Percentiles rank a stretch among this genome's conserved stretches.
Conservation (phyloP, 768 basidiomycete genomes). For the Psilocybe subaeruginosa region DNA sequence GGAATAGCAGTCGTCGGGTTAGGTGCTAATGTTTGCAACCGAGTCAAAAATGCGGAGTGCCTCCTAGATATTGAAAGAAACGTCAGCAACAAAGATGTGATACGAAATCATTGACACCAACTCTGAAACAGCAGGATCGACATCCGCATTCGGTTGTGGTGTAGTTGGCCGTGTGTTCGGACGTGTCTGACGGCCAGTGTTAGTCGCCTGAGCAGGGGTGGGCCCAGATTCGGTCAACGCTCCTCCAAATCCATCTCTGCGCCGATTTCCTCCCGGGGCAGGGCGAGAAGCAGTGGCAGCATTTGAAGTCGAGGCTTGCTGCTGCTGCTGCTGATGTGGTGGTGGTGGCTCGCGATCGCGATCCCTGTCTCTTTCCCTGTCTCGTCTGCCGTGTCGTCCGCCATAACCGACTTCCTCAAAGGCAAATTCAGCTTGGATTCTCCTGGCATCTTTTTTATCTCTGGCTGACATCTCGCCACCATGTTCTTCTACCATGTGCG, state of each 20-base stretch:
- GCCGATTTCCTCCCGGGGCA: conserved; percentile 37
- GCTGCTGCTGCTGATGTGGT: conserved; percentile 31
- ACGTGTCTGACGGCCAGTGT: conserved; percentile 22
- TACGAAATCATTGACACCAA: conserved; percentile 32
- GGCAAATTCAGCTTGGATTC: conserved; percentile 74
- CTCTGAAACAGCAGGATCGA: conserved; percentile 60
- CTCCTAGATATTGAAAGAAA: conserved; percentile 45
- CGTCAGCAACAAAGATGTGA: background rate
- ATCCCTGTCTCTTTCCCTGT: conserved; percentile 30
- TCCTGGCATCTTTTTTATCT: conserved; percentile 68
- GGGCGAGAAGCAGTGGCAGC: conserved; percentile 24
- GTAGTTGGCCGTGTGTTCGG: conserved; percentile 36
- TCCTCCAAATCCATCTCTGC: conserved; percentile 67
- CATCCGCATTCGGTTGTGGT: conserved; percentile 43
- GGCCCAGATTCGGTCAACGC: conserved; percentile 43
- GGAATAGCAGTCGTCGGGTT: conserved; percentile 61
- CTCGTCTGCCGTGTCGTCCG: conserved; percentile 44
- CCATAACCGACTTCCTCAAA: conserved; percentile 48
- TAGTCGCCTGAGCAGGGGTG: conserved; percentile 18
- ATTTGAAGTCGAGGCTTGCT: conserved; percentile 17
- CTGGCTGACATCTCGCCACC: conserved; percentile 72
- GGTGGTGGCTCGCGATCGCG: conserved; percentile 47
- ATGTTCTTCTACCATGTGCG: conserved; percentile 87
- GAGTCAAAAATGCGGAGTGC: conserved; percentile 63
- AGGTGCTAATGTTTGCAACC: conserved; percentile 60